Base-by-base conservation (phyloP, 108 stramenopile genomes). In the Conticribra weissflogii region DNA sequence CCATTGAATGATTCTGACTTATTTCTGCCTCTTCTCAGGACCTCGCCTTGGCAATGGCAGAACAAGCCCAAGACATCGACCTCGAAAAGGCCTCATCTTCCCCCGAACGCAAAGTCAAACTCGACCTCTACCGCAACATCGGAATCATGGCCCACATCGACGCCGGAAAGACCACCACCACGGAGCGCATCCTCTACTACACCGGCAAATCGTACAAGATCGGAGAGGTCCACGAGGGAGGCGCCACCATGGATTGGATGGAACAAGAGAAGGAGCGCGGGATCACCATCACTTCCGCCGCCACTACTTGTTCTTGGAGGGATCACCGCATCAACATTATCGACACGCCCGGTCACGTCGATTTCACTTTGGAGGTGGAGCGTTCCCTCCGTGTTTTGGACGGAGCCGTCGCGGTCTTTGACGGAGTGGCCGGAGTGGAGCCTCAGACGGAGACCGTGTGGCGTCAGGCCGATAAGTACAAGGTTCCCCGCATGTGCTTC, bases 131-230 rank as follows among this genome's bases (percentile, higher is more conserved):
- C 85, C 91, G 98, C 54, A 99, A 99, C 88, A 97, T 99, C 68
- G 98, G 98, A 63, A 98, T 99, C 88, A 96, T 99, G 87, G 99
- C 99, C 18, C 99, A 99, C 92, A 99, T 99, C 68, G 99, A 99
- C 76, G 99, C 99, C 24, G 99, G 99, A 44, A 99, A 99, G 86
- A 99, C 99, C 23, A 99, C 99, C 53, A 98, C 97, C 27, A 99
- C 98, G 32, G 99, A 99, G 79, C 95, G 97, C 64, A 98, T 99
- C 72, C 92, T 99, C 49, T 98, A 83, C 83, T 95, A 98, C 89
- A 94, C 96, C 22, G 99, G 99, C 57, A 96, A 98, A 71, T 98
- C 96, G 15, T 89, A 92, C 82, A 93, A 96, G 79, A 90, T 96
- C 61, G 99, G 99, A 30, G 96, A 97, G 77, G 99, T 99, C 61